Conservation (phyloP, 2,329 filamentous ascomycete genomes). For the Proliferodiscus dingleyae region DNA sequence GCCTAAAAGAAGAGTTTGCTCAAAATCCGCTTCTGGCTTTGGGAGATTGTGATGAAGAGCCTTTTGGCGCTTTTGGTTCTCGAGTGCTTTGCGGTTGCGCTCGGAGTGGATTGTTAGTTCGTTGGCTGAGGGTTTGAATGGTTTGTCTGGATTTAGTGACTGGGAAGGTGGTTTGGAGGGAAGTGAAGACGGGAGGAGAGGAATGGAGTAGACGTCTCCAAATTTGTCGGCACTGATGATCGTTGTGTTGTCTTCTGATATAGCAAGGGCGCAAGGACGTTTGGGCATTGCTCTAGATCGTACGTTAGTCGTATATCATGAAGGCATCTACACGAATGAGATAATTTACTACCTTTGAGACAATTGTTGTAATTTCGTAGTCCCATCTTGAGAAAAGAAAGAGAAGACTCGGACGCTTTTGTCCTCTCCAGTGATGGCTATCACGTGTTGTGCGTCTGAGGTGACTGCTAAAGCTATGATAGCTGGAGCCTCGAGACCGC, state of each 20-base stretch:
- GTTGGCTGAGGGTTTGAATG: constrained; percentile 49
- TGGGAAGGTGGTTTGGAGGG: constrained; percentile 16
- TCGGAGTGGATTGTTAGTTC: constrained; percentile 58
- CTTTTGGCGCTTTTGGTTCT: constrained; percentile 49
- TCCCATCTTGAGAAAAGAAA: constrained; percentile 48
- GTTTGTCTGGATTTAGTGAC: constrained; percentile 20
- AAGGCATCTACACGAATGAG: too few relatives aligned
- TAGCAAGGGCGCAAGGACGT: constrained; percentile 69
- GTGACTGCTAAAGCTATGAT: constrained; percentile 66
- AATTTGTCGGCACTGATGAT: constrained; percentile 92
- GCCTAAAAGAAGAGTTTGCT: constrained; percentile 74
- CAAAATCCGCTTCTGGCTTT: constrained; percentile 50
- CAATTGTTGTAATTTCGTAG: constrained; percentile 50
- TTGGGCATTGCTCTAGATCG: constrained; percentile 73
- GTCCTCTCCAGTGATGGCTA: constrained; percentile 84
- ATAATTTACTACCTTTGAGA: constrained; percentile 64
- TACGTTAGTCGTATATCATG: too few relatives aligned
- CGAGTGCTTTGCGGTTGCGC: constrained; percentile 56
- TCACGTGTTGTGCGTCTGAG: constrained; percentile 58
- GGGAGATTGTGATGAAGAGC: constrained; percentile 24
- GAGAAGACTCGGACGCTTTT: constrained; percentile 83
- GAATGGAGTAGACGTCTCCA: constrained; percentile 88
- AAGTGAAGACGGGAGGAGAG: constrained; percentile 48
- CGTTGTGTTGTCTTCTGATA: constrained; percentile 64
- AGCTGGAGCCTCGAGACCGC: constrained; percentile 50